Evolutionary conservation across 2,329 filamentous ascomycete genomes (phyloP).

Genomic region (Aspergillus ochraceus): DNA sequence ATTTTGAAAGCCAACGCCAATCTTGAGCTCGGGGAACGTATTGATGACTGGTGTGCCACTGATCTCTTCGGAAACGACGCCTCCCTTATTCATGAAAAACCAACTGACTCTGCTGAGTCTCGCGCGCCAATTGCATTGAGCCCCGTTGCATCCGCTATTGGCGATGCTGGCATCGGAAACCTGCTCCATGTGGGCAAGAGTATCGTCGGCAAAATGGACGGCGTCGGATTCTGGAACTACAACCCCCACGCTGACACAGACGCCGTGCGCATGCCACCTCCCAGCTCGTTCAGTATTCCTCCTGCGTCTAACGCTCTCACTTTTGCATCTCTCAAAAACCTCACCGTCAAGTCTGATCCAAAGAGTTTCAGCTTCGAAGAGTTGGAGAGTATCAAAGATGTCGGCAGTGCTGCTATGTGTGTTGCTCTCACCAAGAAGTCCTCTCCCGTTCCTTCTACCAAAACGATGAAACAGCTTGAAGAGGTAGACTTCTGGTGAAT

Average conservation of each 20-base stretch:
- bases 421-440: not conserved
- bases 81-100: slow-evolving; percentile 10
- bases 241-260: slow-evolving; percentile 9
- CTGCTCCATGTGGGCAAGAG: slow-evolving; percentile 33
- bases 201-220: slow-evolving; percentile 40
- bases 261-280: not conserved
- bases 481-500: slow-evolving; percentile 11
- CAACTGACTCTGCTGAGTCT: not conserved
- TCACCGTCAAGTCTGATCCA: not conserved
- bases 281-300: not conserved
- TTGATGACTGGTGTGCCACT: slow-evolving; percentile 28
- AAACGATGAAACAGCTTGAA: slow-evolving; percentile 2
- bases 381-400: slow-evolving; percentile 21
- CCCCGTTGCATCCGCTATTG: slow-evolving; percentile 27
- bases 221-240: slow-evolving; percentile 33
- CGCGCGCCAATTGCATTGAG: not conserved
- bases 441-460: not conserved
- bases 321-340: not conserved
- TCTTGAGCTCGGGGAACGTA: slow-evolving; percentile 36
- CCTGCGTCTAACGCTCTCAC: not conserved
- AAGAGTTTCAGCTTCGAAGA: slow-evolving; percentile 18
- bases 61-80: slow-evolving; percentile 32
- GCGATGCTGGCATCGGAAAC: slow-evolving; percentile 24
- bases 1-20: slow-evolving; percentile 32
- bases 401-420: slow-evolving; percentile 14